Evolutionary conservation across 805 yeast species (phyloP), one percentile per base, ranked within the genome.

Genomic region (Ogataea trehaloabstinens): DNA sequence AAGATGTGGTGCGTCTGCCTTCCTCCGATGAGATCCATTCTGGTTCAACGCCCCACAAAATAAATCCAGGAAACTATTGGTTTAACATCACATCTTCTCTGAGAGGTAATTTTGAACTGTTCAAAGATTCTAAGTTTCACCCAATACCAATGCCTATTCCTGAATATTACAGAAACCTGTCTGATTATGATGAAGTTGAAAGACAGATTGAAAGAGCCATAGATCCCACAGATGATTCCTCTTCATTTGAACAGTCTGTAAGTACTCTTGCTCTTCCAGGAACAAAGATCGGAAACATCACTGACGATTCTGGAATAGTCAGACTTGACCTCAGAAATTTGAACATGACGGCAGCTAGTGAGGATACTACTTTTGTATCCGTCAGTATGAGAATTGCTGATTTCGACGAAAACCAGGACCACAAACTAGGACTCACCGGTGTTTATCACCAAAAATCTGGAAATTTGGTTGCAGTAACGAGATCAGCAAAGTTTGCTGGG

Each of bases 401-500:
- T 54, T 40, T 52, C 16, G 61, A 63, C 3, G 85, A 82, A 44
- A 52, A 63, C 6, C 70, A 76, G 22, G 67, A 64, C 38, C 79
- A 80, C 53, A 53, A 57, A 1, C 48, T 88, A 15, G 66, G 68
- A 4, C 62, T 85, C 8, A 62, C 64, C 18, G 90, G 89, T 0
- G 70, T 80, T 2, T 83, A 82, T 55, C 86, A 82, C 52, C 80
- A 83, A 44, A 69, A 72, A 16, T 63, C 77, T 1, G 95, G 95
- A 0, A 67, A 84, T 36, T 56, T 85, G 4, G 64, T 85, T 12
- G 70, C 80, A 0, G 53, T 75, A 15, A 72, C 88, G 1, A 66
- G 70, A 24, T 73, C 88, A 20, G 85, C 85, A 5, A 83, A 82
- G 55, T 80, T 80, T 56, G 66, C 70, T 37, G 82, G 88, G 6